Percentiles rank a stretch among this genome's conserved stretches.
These are phyloP conservation scores for Escallonia herrerae DNA, from an alignment of 129 eudicot genomes.

Conservation along the genomic window DNA sequence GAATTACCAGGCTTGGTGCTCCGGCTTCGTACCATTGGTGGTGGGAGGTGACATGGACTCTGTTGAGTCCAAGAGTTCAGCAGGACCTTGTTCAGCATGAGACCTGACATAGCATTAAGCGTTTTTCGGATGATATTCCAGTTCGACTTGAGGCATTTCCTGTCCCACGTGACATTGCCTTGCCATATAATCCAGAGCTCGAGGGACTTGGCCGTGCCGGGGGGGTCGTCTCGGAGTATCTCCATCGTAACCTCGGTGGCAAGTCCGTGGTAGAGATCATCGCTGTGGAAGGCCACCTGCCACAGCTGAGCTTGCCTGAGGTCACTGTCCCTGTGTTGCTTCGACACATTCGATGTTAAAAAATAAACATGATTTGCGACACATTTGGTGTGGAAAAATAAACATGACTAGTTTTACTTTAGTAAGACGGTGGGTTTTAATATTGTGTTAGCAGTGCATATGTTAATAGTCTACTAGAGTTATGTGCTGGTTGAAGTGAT, in stretches of 20 bases:
- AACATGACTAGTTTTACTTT: too few relatives aligned
- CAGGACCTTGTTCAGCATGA: constrained; percentile 40
- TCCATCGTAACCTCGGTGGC: constrained; percentile 76
- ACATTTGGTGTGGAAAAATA: too few relatives aligned
- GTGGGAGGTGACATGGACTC: constrained; percentile 45
- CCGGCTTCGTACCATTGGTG: constrained; percentile 33
- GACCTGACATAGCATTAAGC: constrained; percentile 74
- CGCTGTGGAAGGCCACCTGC: constrained; percentile 89
- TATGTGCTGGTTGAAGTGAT: too few relatives aligned
- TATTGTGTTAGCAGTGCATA: too few relatives aligned
- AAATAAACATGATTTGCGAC: too few relatives aligned
- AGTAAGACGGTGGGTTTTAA: too few relatives aligned
- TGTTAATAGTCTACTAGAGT: too few relatives aligned
- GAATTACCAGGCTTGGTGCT: constrained; percentile 37
- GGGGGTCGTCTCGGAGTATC: constrained; percentile 83
- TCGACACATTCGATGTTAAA: constrained; percentile 70
- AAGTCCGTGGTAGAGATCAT: constrained; percentile 94
- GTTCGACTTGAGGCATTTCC: constrained; percentile 54
- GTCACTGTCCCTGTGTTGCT: constrained; percentile 79
- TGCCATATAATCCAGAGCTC: constrained; percentile 91
- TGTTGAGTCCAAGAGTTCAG: constrained; percentile 40
- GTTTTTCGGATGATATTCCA: constrained; percentile 56
- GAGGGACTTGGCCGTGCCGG: constrained; percentile 93
- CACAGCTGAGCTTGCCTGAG: constrained; percentile 92
- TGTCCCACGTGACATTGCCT: constrained; percentile 66